A percentile compares a stretch with the other conserved stretches of the same genome.
These are phyloP conservation scores for Westerdykella sp. DNA, from an alignment of 2,329 filamentous ascomycete species.

Conservation along the genomic window DNA sequence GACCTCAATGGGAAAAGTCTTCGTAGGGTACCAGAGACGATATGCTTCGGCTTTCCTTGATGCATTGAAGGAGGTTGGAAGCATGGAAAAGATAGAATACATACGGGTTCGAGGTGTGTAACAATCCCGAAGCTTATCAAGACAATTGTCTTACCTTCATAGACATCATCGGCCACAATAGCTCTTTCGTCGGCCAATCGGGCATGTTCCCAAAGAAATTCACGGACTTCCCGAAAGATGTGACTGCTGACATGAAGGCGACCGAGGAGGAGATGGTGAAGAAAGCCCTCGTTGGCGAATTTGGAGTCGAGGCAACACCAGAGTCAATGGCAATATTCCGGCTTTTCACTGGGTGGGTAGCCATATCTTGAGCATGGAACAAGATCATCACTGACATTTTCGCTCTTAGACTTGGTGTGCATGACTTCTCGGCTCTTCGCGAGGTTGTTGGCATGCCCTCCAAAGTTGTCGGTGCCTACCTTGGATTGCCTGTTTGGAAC, in stretches of 20 bases:
- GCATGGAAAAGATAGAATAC: conserved; percentile 50
- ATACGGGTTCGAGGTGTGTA: conserved; percentile 45
- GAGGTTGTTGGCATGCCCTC: conserved; percentile 7
- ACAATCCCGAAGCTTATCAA: conserved; percentile 44
- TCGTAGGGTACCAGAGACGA: conserved; percentile 58
- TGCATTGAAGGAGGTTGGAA: conserved; percentile 49
- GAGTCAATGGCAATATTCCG: conserved; percentile 2
- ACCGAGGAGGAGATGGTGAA: conserved; percentile 4
- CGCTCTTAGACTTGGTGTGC: conserved; percentile 2
- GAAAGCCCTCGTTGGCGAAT: conserved; percentile 1
- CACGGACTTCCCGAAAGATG: conserved; percentile 1
- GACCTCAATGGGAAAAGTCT: conserved; percentile 39
- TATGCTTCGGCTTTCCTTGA: conserved; percentile 52
- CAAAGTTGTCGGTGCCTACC: conserved; percentile 2
- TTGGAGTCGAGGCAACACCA: conserved; percentile 2
- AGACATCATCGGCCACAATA: conserved; percentile 7
- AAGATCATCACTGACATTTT: not conserved
- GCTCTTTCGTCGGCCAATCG: conserved; percentile 2
- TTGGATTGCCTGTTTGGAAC: conserved; percentile 4
- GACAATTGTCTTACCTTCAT: conserved; percentile 34
- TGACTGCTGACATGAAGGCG: not conserved
- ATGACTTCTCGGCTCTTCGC: conserved; percentile 6
- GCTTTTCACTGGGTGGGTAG: not conserved
- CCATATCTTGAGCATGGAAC: not conserved
- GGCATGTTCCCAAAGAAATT: conserved; percentile 1